Percentiles rank a stretch among this genome's conserved stretches.
phyloP scores from a whole-genome alignment of 73 alveolate species.

The Paramecium bursaria region DNA sequence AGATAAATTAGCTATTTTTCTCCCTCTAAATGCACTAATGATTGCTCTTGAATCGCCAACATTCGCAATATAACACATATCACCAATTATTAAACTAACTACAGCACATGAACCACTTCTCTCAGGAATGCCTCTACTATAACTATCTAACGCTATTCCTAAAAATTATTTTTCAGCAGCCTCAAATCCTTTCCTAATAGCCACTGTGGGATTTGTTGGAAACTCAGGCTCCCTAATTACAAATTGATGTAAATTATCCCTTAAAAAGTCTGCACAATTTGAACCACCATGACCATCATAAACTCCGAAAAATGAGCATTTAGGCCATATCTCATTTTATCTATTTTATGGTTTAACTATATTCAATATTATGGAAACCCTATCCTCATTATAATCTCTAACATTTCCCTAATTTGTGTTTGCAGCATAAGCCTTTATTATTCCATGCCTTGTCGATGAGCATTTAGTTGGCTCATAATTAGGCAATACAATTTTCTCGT shows the following conservation, averaged over 20 bases:
- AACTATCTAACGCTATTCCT: slow-evolving; percentile 74
- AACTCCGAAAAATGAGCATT: slow-evolving; percentile 96
- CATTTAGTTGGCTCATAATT: slow-evolving; percentile 85
- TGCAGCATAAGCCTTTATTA: slow-evolving; percentile 97
- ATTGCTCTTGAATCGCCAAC: slow-evolving; percentile 98
- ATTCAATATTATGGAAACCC: slow-evolving; percentile 90
- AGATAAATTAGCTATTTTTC: slow-evolving; percentile 83
- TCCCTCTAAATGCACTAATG: slow-evolving; percentile 87
- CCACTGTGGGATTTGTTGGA: slow-evolving; percentile 95
- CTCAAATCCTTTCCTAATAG: slow-evolving; percentile 94
- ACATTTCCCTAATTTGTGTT: slow-evolving; percentile 97
- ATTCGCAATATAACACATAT: slow-evolving; percentile 92
- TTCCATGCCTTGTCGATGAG: slow-evolving; percentile 87
- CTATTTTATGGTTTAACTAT: slow-evolving; percentile 82
- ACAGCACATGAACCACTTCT: slow-evolving; percentile 98
- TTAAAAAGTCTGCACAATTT: slow-evolving; percentile 92
- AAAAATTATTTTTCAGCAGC: slow-evolving; percentile 90
- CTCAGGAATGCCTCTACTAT: slow-evolving; percentile 73
- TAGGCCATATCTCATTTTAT: slow-evolving; percentile 92
- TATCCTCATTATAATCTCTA: slow-evolving; percentile 93
- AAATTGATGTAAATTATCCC: slow-evolving; percentile 96
- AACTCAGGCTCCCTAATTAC: slow-evolving; percentile 90
- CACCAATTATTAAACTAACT: slow-evolving; percentile 89
- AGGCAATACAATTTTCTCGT: too few relatives aligned
- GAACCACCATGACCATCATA: slow-evolving; percentile 99